Percentiles rank a stretch among this genome's conserved stretches.
phyloP scores from a whole-genome alignment of 192 early-diverging fungal species.

The Gonapodya prolifera region DNA sequence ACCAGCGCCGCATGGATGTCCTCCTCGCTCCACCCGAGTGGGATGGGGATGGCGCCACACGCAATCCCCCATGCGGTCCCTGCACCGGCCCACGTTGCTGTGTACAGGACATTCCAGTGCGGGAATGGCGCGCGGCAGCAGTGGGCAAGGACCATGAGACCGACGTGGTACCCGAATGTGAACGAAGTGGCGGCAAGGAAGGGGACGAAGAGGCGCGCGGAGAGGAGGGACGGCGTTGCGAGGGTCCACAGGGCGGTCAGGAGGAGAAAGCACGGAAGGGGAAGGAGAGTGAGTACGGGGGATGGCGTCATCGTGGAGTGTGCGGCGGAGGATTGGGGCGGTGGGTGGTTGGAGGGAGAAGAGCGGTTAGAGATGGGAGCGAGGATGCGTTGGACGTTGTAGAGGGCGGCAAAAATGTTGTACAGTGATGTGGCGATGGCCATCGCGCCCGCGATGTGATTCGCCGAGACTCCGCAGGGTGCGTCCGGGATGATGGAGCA shows the following conservation, averaged over 20 bases:
- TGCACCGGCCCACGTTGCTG: slow-evolving; percentile 5
- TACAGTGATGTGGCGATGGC: slow-evolving; percentile 23
- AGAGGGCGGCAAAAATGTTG: slow-evolving; percentile 17
- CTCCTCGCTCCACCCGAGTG: too few relatives aligned
- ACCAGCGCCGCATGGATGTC: too few relatives aligned
- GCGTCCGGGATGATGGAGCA: slow-evolving; percentile 1
- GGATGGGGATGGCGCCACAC: too few relatives aligned
- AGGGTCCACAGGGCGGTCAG: slow-evolving; percentile 47
- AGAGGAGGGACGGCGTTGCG: slow-evolving; percentile 50
- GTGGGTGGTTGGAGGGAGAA: slow-evolving; percentile 25
- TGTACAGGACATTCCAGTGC: slow-evolving; percentile 37
- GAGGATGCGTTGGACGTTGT: slow-evolving; percentile 28
- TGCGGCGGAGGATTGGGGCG: slow-evolving; percentile 45
- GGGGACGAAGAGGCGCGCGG: slow-evolving; percentile 48
- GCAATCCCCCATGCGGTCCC: too few relatives aligned
- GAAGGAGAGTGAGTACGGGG: slow-evolving; percentile 43
- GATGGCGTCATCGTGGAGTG: slow-evolving; percentile 38
- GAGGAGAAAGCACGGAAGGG: slow-evolving; percentile 39
- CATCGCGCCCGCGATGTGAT: slow-evolving; percentile 19
- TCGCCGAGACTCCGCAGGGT: slow-evolving; percentile 20
- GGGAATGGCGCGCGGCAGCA: slow-evolving; percentile 76
- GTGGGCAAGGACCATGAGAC: slow-evolving; percentile 78
- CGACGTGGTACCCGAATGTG: slow-evolving; percentile 70
- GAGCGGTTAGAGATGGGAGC: slow-evolving; percentile 25
- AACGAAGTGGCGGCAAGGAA: slow-evolving; percentile 57